Evolutionary conservation across 2,329 filamentous ascomycete genomes (phyloP), one percentile per base, ranked within the genome.

Genomic region (Penicillium nordicum): DNA sequence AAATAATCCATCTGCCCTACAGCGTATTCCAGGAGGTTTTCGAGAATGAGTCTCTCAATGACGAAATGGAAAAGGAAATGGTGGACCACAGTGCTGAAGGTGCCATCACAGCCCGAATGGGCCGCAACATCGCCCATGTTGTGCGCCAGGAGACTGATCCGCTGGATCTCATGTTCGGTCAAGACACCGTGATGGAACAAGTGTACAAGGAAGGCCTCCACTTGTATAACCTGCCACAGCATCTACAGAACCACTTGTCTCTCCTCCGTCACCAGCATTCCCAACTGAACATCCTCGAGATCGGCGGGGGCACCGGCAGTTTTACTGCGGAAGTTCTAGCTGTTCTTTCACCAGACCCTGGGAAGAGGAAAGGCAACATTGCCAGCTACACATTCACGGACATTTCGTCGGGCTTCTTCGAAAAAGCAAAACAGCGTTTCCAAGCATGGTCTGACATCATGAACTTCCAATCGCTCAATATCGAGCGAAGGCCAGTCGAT

Each of bases 121-220:
- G 72, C 0, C 52, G 61, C 4, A 67, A 71, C n/a, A 69, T 74
- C 40, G 64, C 58, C 2, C 49, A 50, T 1, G 60, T 73, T 5
- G 48, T 74, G 38, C 60, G 60, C 14, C 60, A 67, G 23, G 60
- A 73, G 50, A 50, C 63, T 23, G 68, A 73, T 55, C 69, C 71
- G 7, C 59, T 74, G 8, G 46, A 71, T 53, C 52, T 74, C 36
- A 71, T 74, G 68, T 73, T 72, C 25, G 66, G 69, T 5, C 58
- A 69, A 40, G 68, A 70, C 27, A 57, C 65, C n/a, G 38, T 72
- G 9, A 66, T 73, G 60, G 63, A 71, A 36, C 52, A 57, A 0
- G 63, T 68, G 16, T 72, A 72, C 48, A 64, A 67, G 18, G 62
- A 69, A 10, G 61, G 63, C 4, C 61, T 69, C 9, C 57, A 59